Evolutionary conservation across 108 stramenopile genomes (phyloP).

Genomic region (Nitzschia palea): DNA sequence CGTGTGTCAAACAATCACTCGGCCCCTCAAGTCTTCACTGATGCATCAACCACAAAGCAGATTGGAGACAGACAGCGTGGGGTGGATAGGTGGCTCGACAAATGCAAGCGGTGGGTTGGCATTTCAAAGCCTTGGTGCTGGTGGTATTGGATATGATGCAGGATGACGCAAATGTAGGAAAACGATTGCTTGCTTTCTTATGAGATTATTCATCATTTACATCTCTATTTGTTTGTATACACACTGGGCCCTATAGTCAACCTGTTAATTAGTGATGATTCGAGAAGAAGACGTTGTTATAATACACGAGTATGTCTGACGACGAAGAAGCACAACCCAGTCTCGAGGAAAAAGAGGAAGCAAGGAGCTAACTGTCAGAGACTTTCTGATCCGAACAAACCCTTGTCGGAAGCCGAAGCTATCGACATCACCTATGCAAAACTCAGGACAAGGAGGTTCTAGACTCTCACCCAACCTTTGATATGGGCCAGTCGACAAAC

Average conservation of each 20-base stretch:
- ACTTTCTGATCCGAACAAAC: background rate
- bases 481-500: too few relatives aligned
- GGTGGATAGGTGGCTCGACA: slow-evolving; percentile 24
- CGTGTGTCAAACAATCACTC: too few relatives aligned
- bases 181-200: background rate
- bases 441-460: too few relatives aligned
- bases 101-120: slow-evolving; percentile 12
- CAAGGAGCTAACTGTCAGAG: background rate
- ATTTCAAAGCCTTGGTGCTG: slow-evolving; percentile 22
- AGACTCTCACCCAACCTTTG: too few relatives aligned
- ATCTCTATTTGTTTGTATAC: background rate
- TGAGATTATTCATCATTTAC: slow-evolving; percentile 15
- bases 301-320: slow-evolving; percentile 37
- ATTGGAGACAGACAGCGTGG: slow-evolving; percentile 39
- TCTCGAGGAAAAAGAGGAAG: slow-evolving; percentile 18
- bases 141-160: background rate
- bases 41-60: too few relatives aligned
- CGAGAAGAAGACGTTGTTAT: slow-evolving; percentile 40
- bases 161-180: slow-evolving; percentile 10
- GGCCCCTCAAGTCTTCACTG: too few relatives aligned
- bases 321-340: slow-evolving; percentile 25
- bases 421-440: too few relatives aligned
- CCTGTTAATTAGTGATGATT: slow-evolving; percentile 22
- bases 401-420: too few relatives aligned
- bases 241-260: slow-evolving; percentile 16